phyloP scores from a whole-genome alignment of 169 alveolate species.

The Cardiosporidium cionae region DNA sequence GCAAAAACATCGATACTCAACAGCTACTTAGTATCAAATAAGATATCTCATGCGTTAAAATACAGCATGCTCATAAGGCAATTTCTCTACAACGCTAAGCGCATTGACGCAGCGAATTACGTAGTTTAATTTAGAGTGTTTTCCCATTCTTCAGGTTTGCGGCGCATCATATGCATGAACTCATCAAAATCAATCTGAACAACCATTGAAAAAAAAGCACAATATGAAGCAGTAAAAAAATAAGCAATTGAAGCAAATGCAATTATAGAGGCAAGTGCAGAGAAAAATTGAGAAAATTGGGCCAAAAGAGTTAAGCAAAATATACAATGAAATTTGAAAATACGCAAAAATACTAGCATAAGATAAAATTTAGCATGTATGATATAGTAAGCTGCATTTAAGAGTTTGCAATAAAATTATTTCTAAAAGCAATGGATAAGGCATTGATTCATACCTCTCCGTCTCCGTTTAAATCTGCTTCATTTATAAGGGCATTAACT shows the following conservation, averaged over 20 bases:
- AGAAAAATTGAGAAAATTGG: not conserved
- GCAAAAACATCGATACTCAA: no score
- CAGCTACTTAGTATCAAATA: no score
- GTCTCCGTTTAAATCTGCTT: constrained; percentile 55
- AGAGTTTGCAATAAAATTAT: not conserved
- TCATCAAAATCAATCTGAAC: constrained; percentile 36
- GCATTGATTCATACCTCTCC: constrained; percentile 41
- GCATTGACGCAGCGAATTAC: no score
- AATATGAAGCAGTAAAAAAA: not conserved
- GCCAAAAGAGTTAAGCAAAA: not conserved
- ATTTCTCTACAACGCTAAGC: no score
- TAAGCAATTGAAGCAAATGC: not conserved
- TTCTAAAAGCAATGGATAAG: not conserved
- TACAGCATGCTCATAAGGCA: no score
- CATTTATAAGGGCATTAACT: constrained; percentile 31
- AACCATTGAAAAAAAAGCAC: not conserved
- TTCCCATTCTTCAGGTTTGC: not conserved
- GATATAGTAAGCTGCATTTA: no score
- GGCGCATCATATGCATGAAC: constrained; percentile 36
- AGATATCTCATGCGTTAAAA: no score
- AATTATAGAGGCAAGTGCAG: not conserved
- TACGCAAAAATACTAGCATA: no score
- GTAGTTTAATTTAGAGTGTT: not conserved
- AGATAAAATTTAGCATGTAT: no score
- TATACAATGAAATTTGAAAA: not conserved